Percentiles rank a stretch among this genome's conserved stretches.
Evolutionary conservation across 2,329 filamentous ascomycete species (phyloP).

Genomic region (Penicillium sp.): DNA sequence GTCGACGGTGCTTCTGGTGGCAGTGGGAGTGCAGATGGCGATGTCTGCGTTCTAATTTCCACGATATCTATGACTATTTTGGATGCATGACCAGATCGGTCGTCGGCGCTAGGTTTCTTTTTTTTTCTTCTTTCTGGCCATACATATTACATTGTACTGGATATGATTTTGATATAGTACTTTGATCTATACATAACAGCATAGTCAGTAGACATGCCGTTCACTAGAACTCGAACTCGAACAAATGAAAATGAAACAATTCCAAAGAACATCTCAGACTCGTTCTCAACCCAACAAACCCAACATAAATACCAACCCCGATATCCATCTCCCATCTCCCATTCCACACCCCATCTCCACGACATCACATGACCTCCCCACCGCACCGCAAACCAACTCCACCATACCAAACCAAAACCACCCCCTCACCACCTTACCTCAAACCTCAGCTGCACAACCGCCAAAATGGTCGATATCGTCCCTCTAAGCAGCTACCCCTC

Average conservation of each 20-base stretch:
- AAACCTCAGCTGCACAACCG: background rate
- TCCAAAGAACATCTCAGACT: background rate
- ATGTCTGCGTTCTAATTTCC: constrained; percentile 23
- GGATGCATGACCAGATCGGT: constrained; percentile 7
- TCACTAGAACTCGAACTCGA: background rate
- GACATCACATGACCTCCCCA: constrained; percentile 12
- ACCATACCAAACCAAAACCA: background rate
- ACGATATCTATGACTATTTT: constrained; percentile 17
- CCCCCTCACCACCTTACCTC: background rate
- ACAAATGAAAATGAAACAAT: background rate
- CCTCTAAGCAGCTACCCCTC: constrained; percentile 48
- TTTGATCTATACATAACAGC: background rate
- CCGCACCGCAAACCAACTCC: background rate
- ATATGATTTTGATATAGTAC: constrained; percentile 1
- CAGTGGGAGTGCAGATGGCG: constrained; percentile 25
- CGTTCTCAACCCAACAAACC: background rate
- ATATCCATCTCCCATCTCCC: background rate
- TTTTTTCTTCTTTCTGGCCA: background rate
- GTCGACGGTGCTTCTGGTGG: constrained; percentile 22
- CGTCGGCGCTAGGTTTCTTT: constrained; percentile 6
- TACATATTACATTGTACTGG: background rate
- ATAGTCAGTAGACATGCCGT: background rate
- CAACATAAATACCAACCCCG: background rate
- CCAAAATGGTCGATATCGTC: constrained; percentile 50
- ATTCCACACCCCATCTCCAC: background rate